Evolutionary conservation across 306 rosid genomes (phyloP).

Genomic region (Medicago arabica): DNA sequence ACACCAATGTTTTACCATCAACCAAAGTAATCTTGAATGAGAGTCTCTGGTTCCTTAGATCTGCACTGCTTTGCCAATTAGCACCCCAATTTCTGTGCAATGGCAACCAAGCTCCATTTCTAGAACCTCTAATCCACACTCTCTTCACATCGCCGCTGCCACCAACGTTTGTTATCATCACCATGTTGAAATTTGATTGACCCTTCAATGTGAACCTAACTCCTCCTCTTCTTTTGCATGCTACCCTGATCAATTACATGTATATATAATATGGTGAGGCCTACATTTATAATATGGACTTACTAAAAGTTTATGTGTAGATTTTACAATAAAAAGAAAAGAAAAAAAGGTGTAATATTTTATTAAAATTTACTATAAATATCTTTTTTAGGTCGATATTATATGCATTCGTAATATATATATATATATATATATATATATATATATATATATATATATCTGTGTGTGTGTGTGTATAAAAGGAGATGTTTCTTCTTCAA

Average conservation of each 20-base stretch:
- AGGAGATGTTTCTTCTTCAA: too few species aligned
- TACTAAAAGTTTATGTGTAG: too few species aligned
- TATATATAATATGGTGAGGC: too few species aligned
- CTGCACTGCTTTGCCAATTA: constrained; percentile 75
- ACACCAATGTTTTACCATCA: constrained; percentile 57
- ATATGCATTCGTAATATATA: too few species aligned
- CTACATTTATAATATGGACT: too few species aligned
- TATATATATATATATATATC: too few species aligned
- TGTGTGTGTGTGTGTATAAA: too few species aligned
- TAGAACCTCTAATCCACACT: constrained; percentile 67
- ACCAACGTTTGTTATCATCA: constrained; percentile 83
- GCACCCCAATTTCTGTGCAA: constrained; percentile 95
- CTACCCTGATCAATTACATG: constrained; percentile 46
- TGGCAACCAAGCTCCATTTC: constrained; percentile 58
- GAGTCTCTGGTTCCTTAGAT: constrained; percentile 64
- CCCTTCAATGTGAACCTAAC: constrained; percentile 84
- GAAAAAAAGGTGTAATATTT: too few species aligned
- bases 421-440: too few species aligned
- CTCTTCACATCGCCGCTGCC: constrained; percentile 74
- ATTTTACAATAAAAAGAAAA: too few species aligned
- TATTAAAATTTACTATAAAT: too few species aligned
- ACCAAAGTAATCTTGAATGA: constrained; percentile 69
- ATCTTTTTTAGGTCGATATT: too few species aligned
- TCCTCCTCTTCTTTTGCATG: constrained; percentile 81
- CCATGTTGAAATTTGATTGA: constrained; percentile 76